Base-by-base conservation (phyloP, 768 basidiomycete genomes). In the Suillus sp. region DNA sequence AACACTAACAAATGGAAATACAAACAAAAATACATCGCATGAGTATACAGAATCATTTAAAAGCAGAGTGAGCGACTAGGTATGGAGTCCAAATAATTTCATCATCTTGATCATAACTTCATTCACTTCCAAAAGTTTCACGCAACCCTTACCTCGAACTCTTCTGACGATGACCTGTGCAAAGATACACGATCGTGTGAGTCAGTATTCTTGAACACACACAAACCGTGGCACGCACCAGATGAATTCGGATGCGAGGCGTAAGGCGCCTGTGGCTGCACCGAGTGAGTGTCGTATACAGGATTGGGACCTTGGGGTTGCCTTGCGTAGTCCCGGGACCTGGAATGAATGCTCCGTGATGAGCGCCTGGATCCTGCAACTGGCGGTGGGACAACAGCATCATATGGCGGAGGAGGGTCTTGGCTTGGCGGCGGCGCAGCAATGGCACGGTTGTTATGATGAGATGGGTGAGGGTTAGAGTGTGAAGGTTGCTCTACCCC, bases 401-500 rank as follows among this genome's bases (percentile, higher is more conserved):
- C 57, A 56, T 75, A 75, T 43, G 75, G 56, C 34, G 72, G 67
- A 6, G 69, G 67, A 1, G 69, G 65, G 5, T 63, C 43, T 32
- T 40, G 38, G 20, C 35, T 47, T 53, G 58, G 59, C 10, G 59
- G 40, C 27, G 38, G 34, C 16, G 48, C 48, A 18, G 50, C 45
- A n/a, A 22, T 40, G 14, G 30, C 63, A 27, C 50, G n/a, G 66
- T 42, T 2, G 16, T 58, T 18, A 35, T 62, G 14, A 48, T 45
- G 32, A 58, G 74, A 53, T 18, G 68, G 66, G 60, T 65, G 69
- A 20, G 1, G 43, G 38, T 65, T 56, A 37, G 64, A 63, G 25
- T 66, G 22, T 4, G 66, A 37, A 4, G 73, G 60, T 59, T 81
- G 83, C 13, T 83, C 81, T 35, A 89, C 72, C 13, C 91, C 91